Percentiles rank a stretch among this genome's conserved stretches.
Conservation (phyloP, 31 red algal species). For the Odonthalia washingtoniensis region DNA sequence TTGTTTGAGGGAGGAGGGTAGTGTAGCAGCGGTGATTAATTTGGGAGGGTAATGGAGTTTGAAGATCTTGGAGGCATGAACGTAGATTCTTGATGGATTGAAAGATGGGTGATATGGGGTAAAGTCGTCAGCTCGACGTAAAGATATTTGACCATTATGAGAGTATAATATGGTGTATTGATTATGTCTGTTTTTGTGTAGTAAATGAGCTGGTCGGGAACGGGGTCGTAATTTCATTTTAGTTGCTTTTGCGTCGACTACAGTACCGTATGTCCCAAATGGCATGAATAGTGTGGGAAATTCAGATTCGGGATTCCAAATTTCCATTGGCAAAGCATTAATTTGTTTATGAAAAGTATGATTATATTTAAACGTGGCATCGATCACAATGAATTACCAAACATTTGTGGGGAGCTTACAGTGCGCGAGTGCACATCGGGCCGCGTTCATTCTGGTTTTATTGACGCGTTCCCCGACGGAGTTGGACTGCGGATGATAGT, state of each 20-base stretch:
- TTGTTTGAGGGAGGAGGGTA: no score
- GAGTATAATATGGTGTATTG: not conserved
- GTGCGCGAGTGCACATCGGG: not conserved
- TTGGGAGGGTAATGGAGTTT: not conserved
- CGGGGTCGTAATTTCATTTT: not conserved
- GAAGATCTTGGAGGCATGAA: not conserved
- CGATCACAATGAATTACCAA: not conserved
- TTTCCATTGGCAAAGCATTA: no score
- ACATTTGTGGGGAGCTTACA: not conserved
- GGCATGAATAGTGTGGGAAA: not conserved
- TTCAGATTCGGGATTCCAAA: not conserved
- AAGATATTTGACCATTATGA: not conserved
- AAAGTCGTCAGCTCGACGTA: not conserved
- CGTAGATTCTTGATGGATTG: not conserved
- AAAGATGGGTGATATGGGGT: not conserved
- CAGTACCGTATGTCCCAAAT: not conserved
- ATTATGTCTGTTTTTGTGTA: not conserved
- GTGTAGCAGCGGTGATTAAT: constrained; percentile 17
- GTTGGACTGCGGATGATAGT: not conserved
- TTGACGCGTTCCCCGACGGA: not conserved
- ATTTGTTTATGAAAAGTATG: not conserved
- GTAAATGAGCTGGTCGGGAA: not conserved
- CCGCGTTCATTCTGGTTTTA: not conserved
- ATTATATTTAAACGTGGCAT: not conserved
- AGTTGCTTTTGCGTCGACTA: not conserved